Evolutionary conservation across 2,329 filamentous ascomycete species (phyloP).

Genomic region (Penicillium oxalicum): DNA sequence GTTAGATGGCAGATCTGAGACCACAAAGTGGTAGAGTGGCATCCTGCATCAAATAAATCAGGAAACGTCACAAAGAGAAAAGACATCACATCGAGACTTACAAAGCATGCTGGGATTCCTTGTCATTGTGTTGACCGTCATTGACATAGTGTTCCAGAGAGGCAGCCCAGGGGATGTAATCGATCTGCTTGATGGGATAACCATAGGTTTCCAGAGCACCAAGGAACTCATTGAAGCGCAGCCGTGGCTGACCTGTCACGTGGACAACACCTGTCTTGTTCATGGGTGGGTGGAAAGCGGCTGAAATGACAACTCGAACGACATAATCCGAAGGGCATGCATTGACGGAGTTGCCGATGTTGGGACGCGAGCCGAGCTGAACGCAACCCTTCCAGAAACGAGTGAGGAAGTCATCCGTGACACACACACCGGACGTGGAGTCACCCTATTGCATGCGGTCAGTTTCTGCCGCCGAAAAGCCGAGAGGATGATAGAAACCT

Average conservation of each 20-base stretch:
- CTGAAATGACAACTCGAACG: constrained; percentile 69
- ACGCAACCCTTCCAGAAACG: constrained; percentile 82
- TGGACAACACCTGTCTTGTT: constrained; percentile 60
- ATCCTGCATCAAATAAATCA: constrained; percentile 37
- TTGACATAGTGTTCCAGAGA: constrained; percentile 64
- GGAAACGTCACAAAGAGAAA: neutral
- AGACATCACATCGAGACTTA: constrained; percentile 24
- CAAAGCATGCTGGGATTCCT: constrained; percentile 62
- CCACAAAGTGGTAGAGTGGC: constrained; percentile 69
- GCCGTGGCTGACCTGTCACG: constrained; percentile 71
- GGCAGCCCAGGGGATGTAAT: constrained; percentile 63
- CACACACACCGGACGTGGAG: constrained; percentile 59
- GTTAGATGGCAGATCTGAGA: constrained; percentile 61
- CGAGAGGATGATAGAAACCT: neutral
- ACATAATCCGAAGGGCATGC: constrained; percentile 83
- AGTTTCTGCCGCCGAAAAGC: neutral
- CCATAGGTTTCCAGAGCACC: constrained; percentile 64
- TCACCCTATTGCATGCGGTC: constrained; percentile 43
- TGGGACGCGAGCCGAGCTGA: constrained; percentile 66
- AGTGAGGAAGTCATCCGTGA: constrained; percentile 85
- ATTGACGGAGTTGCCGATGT: constrained; percentile 82
- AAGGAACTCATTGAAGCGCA: constrained; percentile 74
- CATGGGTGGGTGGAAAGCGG: constrained; percentile 59
- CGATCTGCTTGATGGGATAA: constrained; percentile 60
- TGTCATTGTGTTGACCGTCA: constrained; percentile 48